Percentiles rank a stretch among this genome's conserved stretches.
Conservation (phyloP, 1,139 yeast species). For the Pichiaceae sp. region DNA sequence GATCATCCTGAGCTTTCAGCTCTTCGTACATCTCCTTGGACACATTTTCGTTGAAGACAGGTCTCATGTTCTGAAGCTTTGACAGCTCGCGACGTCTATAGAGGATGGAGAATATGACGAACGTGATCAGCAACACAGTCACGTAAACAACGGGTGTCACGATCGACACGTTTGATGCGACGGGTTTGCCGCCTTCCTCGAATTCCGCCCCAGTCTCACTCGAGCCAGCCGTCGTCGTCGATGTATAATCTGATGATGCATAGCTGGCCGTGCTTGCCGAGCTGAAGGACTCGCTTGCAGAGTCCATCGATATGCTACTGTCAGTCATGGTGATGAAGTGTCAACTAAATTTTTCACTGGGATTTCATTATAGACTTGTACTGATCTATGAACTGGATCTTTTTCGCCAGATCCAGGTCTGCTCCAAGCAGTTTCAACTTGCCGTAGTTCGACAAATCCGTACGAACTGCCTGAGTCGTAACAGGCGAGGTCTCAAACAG, state of each 20-base stretch:
- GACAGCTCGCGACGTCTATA: conserved; percentile 52
- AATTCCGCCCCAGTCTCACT: neutral
- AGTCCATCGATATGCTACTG: too few relatives aligned
- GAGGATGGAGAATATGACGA: conserved; percentile 62
- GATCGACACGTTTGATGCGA: conserved; percentile 52
- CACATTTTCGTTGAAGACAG: conserved; percentile 64
- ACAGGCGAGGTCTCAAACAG: conserved; percentile 12
- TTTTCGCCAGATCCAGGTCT: conserved; percentile 24
- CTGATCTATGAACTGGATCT: conserved; percentile 25
- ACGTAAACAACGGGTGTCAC: conserved; percentile 80
- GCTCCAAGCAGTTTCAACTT: conserved; percentile 29
- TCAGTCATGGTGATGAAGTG: too few relatives aligned
- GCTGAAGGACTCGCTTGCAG: neutral
- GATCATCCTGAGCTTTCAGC: conserved; percentile 42
- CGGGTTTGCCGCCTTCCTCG: neutral
- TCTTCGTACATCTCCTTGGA: conserved; percentile 58
- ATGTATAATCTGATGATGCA: neutral
- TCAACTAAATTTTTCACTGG: neutral
- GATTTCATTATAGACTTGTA: neutral
- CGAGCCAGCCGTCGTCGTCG: neutral
- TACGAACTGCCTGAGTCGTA: conserved; percentile 23
- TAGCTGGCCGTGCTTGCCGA: neutral
- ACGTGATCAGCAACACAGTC: conserved; percentile 59
- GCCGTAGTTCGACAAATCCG: conserved; percentile 29
- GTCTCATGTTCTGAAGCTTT: conserved; percentile 49